Evolutionary conservation across 306 rosid genomes (phyloP), one percentile per base, ranked within the genome.

Genomic region (Sicyos edulis): DNA sequence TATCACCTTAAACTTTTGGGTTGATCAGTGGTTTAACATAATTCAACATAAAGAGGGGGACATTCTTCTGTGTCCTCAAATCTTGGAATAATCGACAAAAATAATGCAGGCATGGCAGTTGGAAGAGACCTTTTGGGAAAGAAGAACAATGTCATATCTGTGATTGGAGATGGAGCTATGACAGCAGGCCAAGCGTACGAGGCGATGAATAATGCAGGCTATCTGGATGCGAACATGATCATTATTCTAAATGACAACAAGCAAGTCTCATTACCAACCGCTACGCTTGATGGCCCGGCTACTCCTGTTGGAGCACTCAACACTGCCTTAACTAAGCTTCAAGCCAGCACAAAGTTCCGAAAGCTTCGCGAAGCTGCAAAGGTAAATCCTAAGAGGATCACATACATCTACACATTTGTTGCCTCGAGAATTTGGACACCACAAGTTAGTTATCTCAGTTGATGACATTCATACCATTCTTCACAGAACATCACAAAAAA

Each of bases 151-250:
- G 81, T 93, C 17, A 84, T 93, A 68, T 87, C 97, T 7, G 98
- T 93, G 81, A 93, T 93, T 32, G 97, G 97, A 72, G 97, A 93
- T 80, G 97, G 98, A 42, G 96, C 96, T 67, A 87, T 93, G 92
- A 90, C 98, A 26, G 98, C 96, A 8, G 98, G 98, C 42, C 96
- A 90, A 84, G 98, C 97, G 50, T 93, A 93, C 20, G 98, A 93
- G 78, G 98, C 98, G 62, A 79, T 93, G 97, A 93, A 90, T 78
- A 93, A 93, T 54, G 96, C 97, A 54, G 97, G 98, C 59, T 93
- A 74, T 64, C 81, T 93, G 52, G 98, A 88, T 50, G 16, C 92
- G 37, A 93, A 93, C 79, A 51, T 93, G 83, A 93, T 93, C n/a
- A 84, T 90, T 62, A 71, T 93, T 67, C 82, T 93, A 17, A 93